A percentile compares a stretch with the other conserved stretches of the same genome.
Evolutionary conservation across 2,329 filamentous ascomycete genomes (phyloP).

Genomic region (Ramularia endophylla): DNA sequence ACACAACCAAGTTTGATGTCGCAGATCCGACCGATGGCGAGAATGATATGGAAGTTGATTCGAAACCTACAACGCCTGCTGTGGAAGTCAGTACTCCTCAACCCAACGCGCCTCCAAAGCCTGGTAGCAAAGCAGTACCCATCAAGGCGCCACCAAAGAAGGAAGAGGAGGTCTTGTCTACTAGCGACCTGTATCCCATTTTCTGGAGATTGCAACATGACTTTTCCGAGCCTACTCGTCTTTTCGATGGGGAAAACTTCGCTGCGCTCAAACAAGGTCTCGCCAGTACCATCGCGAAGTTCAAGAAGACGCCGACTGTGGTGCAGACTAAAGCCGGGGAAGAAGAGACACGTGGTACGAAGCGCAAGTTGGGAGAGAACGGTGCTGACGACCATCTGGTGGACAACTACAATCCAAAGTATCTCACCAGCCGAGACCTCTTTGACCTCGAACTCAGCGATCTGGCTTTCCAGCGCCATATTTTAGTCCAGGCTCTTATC

Average conservation of each 20-base stretch:
- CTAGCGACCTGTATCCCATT: constrained; percentile 73
- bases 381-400: constrained; percentile 48
- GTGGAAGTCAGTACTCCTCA: constrained; percentile 18
- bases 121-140: constrained; percentile 22
- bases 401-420: constrained; percentile 90
- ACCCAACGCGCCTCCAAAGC: constrained; percentile 17
- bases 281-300: constrained; percentile 62
- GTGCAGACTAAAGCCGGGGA: constrained; percentile 67
- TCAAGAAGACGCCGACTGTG: constrained; percentile 63
- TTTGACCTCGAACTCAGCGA: constrained; percentile 98
- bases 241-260: constrained; percentile 69
- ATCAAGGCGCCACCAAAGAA: constrained; percentile 20
- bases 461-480: constrained; percentile 86
- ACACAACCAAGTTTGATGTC: constrained; percentile 77
- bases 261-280: constrained; percentile 57
- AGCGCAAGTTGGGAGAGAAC: constrained; percentile 54
- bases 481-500: constrained; percentile 91
- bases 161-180: constrained; percentile 52
- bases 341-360: constrained; percentile 53
- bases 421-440: constrained; percentile 91
- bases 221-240: constrained; percentile 80
- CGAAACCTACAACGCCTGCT: constrained; percentile 11
- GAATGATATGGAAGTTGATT: constrained; percentile 63
- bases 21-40: constrained; percentile 27
- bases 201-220: constrained; percentile 93